Evolutionary conservation across 176 grass and related monocot genomes (phyloP), one percentile per base, ranked within the genome.

Genomic region (Musa itinerans): DNA sequence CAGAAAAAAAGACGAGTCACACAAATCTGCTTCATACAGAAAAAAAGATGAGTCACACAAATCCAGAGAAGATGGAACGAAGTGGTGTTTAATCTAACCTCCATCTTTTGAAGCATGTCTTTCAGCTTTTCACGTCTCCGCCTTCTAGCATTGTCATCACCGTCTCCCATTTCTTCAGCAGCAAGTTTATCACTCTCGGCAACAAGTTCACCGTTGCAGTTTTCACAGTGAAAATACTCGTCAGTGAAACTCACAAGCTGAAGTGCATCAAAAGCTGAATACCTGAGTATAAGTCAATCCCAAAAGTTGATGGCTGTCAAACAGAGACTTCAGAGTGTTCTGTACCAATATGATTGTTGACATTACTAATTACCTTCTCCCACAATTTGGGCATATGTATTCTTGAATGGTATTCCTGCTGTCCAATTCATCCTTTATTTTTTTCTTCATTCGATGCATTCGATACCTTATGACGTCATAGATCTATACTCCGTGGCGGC

Each of bases 141-240:
- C 54, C 83, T 92, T 50, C 89, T 89, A 78, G 79, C 85, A 67
- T 90, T 96, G 71, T 96, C 89, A 81, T 96, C 93, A 16, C 93
- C 93, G 74, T 96, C 93, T 72, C 93, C 93, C 93, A 96, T 92
- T 92, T 96, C 93, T 78, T 96, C 93, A 73, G 93, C 89, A 81
- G 93, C 89, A 81, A 96, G 89, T 55, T 96, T 96, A 70, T 96
- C 93, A 86, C 93, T 96, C 80, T 96, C 89, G 9, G 89, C 93
- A 83, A 96, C 83, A 75, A 96, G 85, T 83, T 96, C 89, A 22
- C 87, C 85, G 7, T 92, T 92, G 85, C 93, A 96, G 80, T 80
- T 92, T 86, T 96, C 93, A 78, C 93, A 96, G 68, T 96, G 93
- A 71, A 96, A 96, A 27, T 88, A 90, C 64, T 96, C 93, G 12